Base-by-base conservation (phyloP, 2,329 filamentous ascomycete genomes). In the Sporothrix sp. region DNA sequence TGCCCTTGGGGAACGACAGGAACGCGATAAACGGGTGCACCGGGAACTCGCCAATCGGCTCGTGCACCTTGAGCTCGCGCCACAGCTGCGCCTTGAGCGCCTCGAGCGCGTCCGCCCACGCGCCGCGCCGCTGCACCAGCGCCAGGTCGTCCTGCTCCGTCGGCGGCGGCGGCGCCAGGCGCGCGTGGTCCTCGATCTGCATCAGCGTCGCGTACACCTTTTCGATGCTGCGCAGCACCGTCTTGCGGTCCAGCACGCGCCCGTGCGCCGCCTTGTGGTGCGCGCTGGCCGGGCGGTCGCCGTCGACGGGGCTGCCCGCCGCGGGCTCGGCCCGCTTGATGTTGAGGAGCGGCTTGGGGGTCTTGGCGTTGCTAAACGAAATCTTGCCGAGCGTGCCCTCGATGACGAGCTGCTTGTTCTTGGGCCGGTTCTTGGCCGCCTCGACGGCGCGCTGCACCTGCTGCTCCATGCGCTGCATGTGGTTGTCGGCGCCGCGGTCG, bases 381-480 rank as follows among this genome's bases (percentile, higher is more conserved):
- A 98, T 98, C 72, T 97, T 98, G 58, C 93, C 93, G 45, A 98
- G 71, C 62, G 89, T 96, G 23, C 93, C 93, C 63, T 96, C 91
- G 53, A 98, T 91, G 18, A 97, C 90, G 8, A 98, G 76, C 65
- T 96, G 90, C 62, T 94, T 95, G 63, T 95, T 96, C 74, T 98
- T 98, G 11, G 93, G 93, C 67, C 95, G 91, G 54, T 89, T 87
- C 71, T 97, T 98, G 48, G 93, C 93, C 1, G 93, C 93, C 63
- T 98, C 93, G 0, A 98, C 93, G 21, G 93, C 93, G 51, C 93
- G 83, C 65, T 96, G 91, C 11, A 98, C 94, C 67, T 98, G 93
- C 67, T 98, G 93, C 67, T 98, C 91, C 93, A 98, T 98, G 50
- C 93, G 84, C 65, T 97, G 93, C 71, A 97, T 87, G 63, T 98